Percentiles rank a stretch among this genome's conserved stretches.
phyloP scores from a whole-genome alignment of 169 alveolate genomes.

The Eimeria acervulina region DNA sequence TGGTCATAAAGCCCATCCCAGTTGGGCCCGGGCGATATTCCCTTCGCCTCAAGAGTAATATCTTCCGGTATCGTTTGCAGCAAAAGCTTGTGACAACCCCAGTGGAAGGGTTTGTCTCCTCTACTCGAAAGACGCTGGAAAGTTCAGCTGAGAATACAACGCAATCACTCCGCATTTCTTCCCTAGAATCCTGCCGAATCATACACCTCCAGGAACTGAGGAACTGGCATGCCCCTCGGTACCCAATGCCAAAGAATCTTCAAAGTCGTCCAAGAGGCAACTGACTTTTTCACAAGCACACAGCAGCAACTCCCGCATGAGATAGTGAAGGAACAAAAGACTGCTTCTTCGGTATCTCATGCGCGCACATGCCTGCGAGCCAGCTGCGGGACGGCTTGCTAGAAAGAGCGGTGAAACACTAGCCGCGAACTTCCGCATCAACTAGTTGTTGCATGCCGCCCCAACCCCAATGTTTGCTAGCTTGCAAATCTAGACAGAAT shows the following conservation, averaged over 20 bases:
- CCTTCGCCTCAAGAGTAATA: conserved; percentile 62
- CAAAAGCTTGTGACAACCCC: conserved; percentile 67
- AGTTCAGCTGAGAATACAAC: conserved; percentile 63
- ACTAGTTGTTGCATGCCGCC: background rate
- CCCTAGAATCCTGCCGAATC: background rate
- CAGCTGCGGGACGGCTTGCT: background rate
- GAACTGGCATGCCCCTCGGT: background rate
- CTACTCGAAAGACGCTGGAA: conserved; percentile 71
- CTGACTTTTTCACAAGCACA: background rate
- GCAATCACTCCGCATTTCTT: background rate
- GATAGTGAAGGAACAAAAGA: background rate
- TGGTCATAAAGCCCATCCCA: conserved; percentile 53
- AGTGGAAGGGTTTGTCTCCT: conserved; percentile 48
- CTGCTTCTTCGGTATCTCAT: background rate
- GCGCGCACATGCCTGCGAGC: background rate
- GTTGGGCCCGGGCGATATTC: conserved; percentile 73
- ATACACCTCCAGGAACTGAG: background rate
- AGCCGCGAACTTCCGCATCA: background rate
- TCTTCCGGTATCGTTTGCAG: conserved; percentile 80
- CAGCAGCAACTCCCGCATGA: background rate
- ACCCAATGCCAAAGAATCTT: background rate
- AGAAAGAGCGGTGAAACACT: background rate
- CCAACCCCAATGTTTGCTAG: background rate
- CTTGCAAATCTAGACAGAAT: background rate
- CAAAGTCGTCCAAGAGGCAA: background rate